Conservation (phyloP, 805 yeast species). For the Nakazawaea anatomiae region DNA sequence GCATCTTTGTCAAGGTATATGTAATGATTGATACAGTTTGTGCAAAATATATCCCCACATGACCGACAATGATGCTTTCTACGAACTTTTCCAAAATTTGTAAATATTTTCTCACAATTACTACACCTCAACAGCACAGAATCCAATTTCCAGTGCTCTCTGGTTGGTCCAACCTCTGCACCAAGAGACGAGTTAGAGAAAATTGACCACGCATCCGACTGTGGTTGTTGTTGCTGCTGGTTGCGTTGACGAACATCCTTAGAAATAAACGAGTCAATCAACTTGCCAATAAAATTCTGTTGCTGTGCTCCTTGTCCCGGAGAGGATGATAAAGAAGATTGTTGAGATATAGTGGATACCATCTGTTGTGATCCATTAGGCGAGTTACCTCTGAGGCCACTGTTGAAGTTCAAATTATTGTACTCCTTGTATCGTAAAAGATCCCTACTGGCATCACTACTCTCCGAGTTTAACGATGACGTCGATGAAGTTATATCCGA, state of each 20-base stretch:
- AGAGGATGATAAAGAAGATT: constrained; percentile 11
- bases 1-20: constrained; percentile 29
- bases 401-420: constrained; percentile 14
- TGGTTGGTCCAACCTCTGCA: constrained; percentile 34
- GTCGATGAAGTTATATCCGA: constrained; percentile 12
- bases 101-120: constrained; percentile 62
- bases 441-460: constrained; percentile 6
- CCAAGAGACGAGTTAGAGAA: constrained; percentile 2
- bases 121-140: constrained; percentile 57
- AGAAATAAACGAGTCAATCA: not conserved
- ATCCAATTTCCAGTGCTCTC: constrained; percentile 74
- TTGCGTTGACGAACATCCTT: not conserved
- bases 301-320: constrained; percentile 15
- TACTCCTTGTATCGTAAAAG: constrained; percentile 19
- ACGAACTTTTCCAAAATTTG: constrained; percentile 64
- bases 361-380: not conserved
- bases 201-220: constrained; percentile 9
- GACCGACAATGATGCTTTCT: constrained; percentile 34
- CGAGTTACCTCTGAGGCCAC: not conserved
- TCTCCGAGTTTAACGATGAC: constrained; percentile 16
- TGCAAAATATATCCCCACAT: constrained; percentile 36
- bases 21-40: constrained; percentile 28
- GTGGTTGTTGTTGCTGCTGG: not conserved
- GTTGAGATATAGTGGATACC: constrained; percentile 1
- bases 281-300: constrained; percentile 5